Conservation (phyloP, 805 yeast genomes). For the Saccharomycopsis sp. region DNA sequence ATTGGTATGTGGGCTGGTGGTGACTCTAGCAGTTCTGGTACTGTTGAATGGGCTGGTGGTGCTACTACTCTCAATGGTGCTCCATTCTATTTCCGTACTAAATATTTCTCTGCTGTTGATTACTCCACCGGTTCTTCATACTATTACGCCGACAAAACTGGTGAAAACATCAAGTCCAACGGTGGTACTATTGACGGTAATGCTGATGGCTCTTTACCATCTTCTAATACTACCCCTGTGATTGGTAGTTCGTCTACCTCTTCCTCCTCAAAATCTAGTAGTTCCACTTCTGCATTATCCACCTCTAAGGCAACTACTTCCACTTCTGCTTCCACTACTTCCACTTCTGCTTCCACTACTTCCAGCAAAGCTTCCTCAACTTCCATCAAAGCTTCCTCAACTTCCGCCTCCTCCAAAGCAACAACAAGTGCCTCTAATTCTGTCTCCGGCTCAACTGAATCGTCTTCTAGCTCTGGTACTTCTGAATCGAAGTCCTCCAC, state of each 20-base stretch:
- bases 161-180: slow-evolving; percentile 30
- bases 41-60: slow-evolving; percentile 73
- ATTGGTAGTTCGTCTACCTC: slow-evolving; percentile 4
- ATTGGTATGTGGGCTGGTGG: slow-evolving; percentile 48
- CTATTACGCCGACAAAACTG: slow-evolving; percentile 43
- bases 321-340: slow-evolving; percentile 24
- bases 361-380: slow-evolving; percentile 23
- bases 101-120: slow-evolving; percentile 42
- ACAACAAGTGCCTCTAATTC: slow-evolving; percentile 30
- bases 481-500: slow-evolving; percentile 23
- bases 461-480: slow-evolving; percentile 1
- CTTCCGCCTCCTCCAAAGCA: slow-evolving; percentile 19
- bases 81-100: slow-evolving; percentile 45
- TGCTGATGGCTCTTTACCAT: slow-evolving; percentile 12
- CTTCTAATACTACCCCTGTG: slow-evolving; percentile 25
- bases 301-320: slow-evolving; percentile 14
- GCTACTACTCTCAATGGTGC: slow-evolving; percentile 41
- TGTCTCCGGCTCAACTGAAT: slow-evolving; percentile 21
- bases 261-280: slow-evolving; percentile 1
- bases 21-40: slow-evolving; percentile 47
- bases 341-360: slow-evolving; percentile 25
- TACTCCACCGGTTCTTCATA: slow-evolving; percentile 44
- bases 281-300: slow-evolving; percentile 6
- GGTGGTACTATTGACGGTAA: slow-evolving; percentile 23
- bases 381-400: slow-evolving; percentile 21